These are phyloP conservation scores for Cutaneotrichosporon daszewskae DNA, from an alignment of 1,284 basidiomycete species.

Conservation along the genomic window DNA sequence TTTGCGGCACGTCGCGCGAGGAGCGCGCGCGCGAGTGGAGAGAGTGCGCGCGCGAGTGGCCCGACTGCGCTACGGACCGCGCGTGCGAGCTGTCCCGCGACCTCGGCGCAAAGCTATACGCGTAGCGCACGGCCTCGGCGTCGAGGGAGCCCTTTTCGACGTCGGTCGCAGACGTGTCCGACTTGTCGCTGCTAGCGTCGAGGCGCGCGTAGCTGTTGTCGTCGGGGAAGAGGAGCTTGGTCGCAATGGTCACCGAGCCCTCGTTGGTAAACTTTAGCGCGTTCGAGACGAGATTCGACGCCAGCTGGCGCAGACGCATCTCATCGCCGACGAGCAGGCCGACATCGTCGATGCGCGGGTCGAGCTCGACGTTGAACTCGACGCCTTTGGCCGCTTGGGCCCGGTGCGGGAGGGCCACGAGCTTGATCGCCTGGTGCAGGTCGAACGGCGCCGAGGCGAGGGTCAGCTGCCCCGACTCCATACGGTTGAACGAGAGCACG, in stretches of 20 bases:
- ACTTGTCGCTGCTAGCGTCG: neutral
- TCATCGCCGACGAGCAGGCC: constrained; percentile 52
- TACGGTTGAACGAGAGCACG: constrained; percentile 56
- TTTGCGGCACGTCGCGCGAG: neutral
- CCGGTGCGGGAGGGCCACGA: constrained; percentile 68
- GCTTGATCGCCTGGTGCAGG: constrained; percentile 75
- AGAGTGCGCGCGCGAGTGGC: too few relatives aligned
- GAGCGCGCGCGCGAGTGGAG: neutral
- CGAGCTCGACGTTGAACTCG: constrained; percentile 63
- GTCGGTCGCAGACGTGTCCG: neutral
- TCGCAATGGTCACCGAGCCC: constrained; percentile 50
- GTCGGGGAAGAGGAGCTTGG: constrained; percentile 40
- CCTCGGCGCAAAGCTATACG: too few relatives aligned
- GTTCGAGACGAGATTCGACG: constrained; percentile 50
- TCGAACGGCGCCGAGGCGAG: constrained; percentile 60
- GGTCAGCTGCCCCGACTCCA: constrained; percentile 47
- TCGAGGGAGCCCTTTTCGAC: neutral
- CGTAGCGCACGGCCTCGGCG: neutral
- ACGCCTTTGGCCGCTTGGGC: constrained; percentile 67
- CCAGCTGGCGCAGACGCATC: constrained; percentile 70
- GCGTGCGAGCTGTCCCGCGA: too few relatives aligned
- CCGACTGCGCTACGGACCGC: too few relatives aligned
- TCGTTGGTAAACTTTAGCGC: constrained; percentile 63
- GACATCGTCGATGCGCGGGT: constrained; percentile 66
- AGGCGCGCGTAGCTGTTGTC: neutral